Evolutionary conservation across 1,284 basidiomycete species (phyloP), one percentile per base, ranked within the genome.

Genomic region (Cryptococcus wingfieldii): DNA sequence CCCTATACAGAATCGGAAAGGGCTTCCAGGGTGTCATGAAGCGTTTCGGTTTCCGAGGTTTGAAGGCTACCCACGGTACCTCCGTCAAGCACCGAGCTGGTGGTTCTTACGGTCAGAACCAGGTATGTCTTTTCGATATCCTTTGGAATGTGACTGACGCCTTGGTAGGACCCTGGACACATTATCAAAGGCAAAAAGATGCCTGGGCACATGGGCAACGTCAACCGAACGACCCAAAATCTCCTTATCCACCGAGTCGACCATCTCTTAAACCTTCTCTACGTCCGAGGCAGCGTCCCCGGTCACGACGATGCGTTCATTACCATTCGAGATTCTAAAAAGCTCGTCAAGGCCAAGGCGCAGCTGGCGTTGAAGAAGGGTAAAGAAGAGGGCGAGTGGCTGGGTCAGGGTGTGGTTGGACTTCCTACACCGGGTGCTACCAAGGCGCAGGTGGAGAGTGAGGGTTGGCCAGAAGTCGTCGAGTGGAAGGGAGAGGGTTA

Each of bases 21-120:
- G 96, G 96, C 18, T 98, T 95, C 78, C 89, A 92, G 65, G 96
- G 96, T 72, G 86, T 83, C 46, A 98, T 99, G 96, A 99, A 98
- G 78, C 83, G 92, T 47, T 94, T 91, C 85, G 87, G 88, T 47
- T 98, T 96, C 79, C 84, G 86, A 68, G 96, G 96, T 79, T 79
- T 94, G 38, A 84, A 87, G 54, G 94, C 92, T 2, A 90, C 90
- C 77, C 96, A 99, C 77, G 96, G 96, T 88, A 90, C 91, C 49
- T 98, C 96, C 56, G 76, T 94, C 65, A 91, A 91, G 28, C 96
- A 98, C 82, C 87, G 96, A 72, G 88, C 89, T 27, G 85, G 86
- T 45, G 96, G 96, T 71, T 89, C 93, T 27, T 96, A 90, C 13
- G 96, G 96, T 78, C 89, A 89, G 69, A 90, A 96, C 77, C 92